phyloP scores from a whole-genome alignment of 176 grass and related monocot genomes.

The Hordeum vulgare region MorexV3_pseudomolecules_assembly NC_058519.1:615966869-615967368 shows the following conservation, averaged over 20 bases:
- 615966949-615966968: neutral
- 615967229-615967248: neutral
- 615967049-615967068: neutral
- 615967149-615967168: conserved; percentile 2
- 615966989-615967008: neutral
- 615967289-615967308: neutral
- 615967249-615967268: neutral
- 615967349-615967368: conserved; percentile 18
- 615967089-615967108: neutral
- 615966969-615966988: neutral
- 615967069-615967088: neutral
- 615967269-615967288: conserved; percentile 3
- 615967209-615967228: neutral
- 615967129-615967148: neutral
- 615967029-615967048: neutral
- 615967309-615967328: neutral
- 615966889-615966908: neutral
- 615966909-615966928: neutral
- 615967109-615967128: neutral
- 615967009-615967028: neutral
- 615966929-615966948: conserved; percentile 6
- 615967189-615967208: neutral
- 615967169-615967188: neutral
- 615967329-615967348: neutral
- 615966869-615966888: neutral